Conservation (phyloP, 2,329 filamentous ascomycete species). For the Apiospora kogelbergensis region DNA sequence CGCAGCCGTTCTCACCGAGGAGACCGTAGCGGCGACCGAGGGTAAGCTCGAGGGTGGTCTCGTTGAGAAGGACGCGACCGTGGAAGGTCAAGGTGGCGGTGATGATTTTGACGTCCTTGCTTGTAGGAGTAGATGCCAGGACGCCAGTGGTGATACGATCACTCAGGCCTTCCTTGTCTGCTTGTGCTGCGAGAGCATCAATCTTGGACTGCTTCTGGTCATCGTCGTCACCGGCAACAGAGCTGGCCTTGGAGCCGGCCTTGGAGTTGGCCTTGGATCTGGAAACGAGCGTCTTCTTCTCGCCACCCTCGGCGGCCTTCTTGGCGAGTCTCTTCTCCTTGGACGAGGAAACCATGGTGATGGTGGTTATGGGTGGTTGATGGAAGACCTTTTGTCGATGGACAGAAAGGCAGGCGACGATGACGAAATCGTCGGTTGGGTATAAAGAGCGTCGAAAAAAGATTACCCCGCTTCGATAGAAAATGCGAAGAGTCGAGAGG, state of each 20-base stretch:
- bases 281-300: constrained; percentile 74
- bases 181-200: constrained; percentile 84
- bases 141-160: constrained; percentile 99
- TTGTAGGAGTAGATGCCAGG: constrained; percentile 77
- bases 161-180: constrained; percentile 94
- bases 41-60: constrained; percentile 89
- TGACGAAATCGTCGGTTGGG: constrained; percentile 6
- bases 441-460: constrained; percentile 9
- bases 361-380: background rate
- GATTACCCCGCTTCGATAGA: constrained; percentile 9
- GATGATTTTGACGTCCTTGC: constrained; percentile 96
- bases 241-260: constrained; percentile 60
- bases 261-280: constrained; percentile 68
- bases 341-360: constrained; percentile 66
- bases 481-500: constrained; percentile 1
- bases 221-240: constrained; percentile 71
- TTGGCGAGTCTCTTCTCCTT: constrained; percentile 73
- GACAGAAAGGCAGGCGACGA: background rate
- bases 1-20: constrained; percentile 97
- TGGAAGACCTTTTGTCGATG: background rate
- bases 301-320: constrained; percentile 70
- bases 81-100: constrained; percentile 95
- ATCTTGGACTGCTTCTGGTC: constrained; percentile 78
- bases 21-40: constrained; percentile 92
- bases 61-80: constrained; percentile 91